These are phyloP conservation scores for Dionaea muscipula DNA, from an alignment of 179 eudicot genomes.

Conservation along the genomic window DNA sequence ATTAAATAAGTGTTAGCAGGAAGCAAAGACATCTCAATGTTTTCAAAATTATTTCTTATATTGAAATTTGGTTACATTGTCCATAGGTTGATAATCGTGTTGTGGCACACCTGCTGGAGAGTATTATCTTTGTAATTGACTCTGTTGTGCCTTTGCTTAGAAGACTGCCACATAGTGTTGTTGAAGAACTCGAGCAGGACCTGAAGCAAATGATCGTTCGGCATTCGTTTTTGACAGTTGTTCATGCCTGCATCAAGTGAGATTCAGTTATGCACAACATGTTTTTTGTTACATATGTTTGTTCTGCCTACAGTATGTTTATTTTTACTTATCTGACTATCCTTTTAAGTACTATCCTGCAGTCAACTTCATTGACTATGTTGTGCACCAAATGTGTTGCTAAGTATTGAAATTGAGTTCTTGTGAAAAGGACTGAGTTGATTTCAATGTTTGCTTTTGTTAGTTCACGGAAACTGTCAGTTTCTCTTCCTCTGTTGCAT, in stretches of 20 bases:
- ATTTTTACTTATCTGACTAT: neutral
- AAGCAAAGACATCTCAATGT: too few species aligned
- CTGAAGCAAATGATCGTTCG: conserved; percentile 95
- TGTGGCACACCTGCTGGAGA: conserved; percentile 69
- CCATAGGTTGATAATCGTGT: conserved; percentile 72
- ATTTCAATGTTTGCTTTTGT: too few species aligned
- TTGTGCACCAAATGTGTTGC: neutral
- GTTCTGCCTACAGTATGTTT: neutral
- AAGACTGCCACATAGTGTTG: conserved; percentile 65
- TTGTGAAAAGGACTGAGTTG: too few species aligned
- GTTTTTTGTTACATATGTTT: neutral
- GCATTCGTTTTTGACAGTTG: conserved; percentile 92
- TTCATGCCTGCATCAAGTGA: conserved; percentile 96
- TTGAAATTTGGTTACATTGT: conserved; percentile 12
- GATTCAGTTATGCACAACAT: conserved; percentile 12
- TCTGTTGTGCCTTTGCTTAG: conserved; percentile 81
- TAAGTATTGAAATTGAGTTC: too few species aligned
- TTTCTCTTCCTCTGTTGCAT: too few species aligned
- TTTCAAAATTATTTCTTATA: neutral
- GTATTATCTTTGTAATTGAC: conserved; percentile 72
- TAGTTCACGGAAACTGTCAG: too few species aligned
- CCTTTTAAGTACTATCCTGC: neutral
- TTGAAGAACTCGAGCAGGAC: conserved; percentile 94
- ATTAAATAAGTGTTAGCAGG: too few species aligned
- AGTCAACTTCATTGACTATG: neutral